A percentile compares a stretch with the other conserved stretches of the same genome.
Evolutionary conservation across 2,329 filamentous ascomycete species (phyloP).

Genomic region (Corniculantispora saksenae): DNA sequence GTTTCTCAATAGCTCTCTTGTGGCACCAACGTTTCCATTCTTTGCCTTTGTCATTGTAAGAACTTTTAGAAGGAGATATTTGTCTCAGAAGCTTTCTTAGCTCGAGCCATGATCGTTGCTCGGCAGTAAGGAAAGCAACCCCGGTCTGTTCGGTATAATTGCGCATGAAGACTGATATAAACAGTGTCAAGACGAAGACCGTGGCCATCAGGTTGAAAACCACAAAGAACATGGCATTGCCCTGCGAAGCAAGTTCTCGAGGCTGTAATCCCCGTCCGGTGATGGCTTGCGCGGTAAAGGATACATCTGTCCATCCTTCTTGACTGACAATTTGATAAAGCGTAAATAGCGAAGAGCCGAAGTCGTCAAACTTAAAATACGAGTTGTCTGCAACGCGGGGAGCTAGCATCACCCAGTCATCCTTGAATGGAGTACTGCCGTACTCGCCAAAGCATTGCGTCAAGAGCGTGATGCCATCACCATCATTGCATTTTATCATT

Average conservation of each 20-base stretch:
- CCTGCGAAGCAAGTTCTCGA: slow-evolving; percentile 65
- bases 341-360: slow-evolving; percentile 89
- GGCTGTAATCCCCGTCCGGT: slow-evolving; percentile 77
- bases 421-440: slow-evolving; percentile 69
- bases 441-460: slow-evolving; percentile 84
- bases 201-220: slow-evolving; percentile 95
- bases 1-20: slow-evolving; percentile 89
- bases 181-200: slow-evolving; percentile 94
- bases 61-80: slow-evolving; percentile 91
- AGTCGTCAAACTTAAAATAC: slow-evolving; percentile 92
- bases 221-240: slow-evolving; percentile 92
- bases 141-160: slow-evolving; percentile 99
- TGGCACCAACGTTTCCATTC: slow-evolving; percentile 94
- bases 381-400: slow-evolving; percentile 80
- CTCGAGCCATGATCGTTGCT: slow-evolving; percentile 96
- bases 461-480: slow-evolving; percentile 58
- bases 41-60: slow-evolving; percentile 73
- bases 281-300: slow-evolving; percentile 80
- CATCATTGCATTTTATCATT: slow-evolving; percentile 73
- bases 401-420: slow-evolving; percentile 76
- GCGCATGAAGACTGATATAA: slow-evolving; percentile 99
- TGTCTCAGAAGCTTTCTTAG: slow-evolving; percentile 87
- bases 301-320: slow-evolving; percentile 96
- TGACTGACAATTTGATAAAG: slow-evolving; percentile 99
- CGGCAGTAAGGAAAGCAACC: slow-evolving; percentile 90